phyloP scores from a whole-genome alignment of 23 red algal genomes.

The Gracilaria caudata region DNA sequence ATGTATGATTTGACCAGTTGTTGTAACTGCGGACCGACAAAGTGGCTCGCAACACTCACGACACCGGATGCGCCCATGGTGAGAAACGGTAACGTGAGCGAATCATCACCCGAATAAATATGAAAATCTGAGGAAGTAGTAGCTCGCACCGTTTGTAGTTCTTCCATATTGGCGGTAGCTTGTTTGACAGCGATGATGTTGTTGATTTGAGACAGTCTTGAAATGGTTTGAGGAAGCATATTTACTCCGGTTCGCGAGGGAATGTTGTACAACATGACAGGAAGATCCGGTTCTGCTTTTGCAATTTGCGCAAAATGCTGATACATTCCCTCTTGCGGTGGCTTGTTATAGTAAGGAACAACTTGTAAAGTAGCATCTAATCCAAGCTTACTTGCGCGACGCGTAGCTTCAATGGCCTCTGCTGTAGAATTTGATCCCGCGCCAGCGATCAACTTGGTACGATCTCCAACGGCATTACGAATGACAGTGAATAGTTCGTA shows the following conservation, averaged over 20 bases:
- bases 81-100: slow-evolving; percentile 87
- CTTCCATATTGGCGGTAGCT: slow-evolving; percentile 83
- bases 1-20: slow-evolving; percentile 70
- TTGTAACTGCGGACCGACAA: slow-evolving; percentile 88
- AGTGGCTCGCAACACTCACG: slow-evolving; percentile 94
- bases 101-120: slow-evolving; percentile 96
- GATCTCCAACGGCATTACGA: slow-evolving; percentile 73
- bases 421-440: slow-evolving; percentile 96
- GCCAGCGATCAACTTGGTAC: slow-evolving; percentile 89
- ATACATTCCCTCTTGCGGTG: slow-evolving; percentile 95
- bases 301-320: slow-evolving; percentile 93
- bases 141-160: slow-evolving; percentile 77
- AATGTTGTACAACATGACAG: slow-evolving; percentile 99
- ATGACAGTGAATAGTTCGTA: slow-evolving; percentile 98
- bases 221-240: slow-evolving; percentile 84
- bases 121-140: slow-evolving; percentile 76
- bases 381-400: slow-evolving; percentile 78
- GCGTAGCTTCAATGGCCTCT: slow-evolving; percentile 95
- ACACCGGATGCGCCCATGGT: slow-evolving; percentile 89
- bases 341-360: slow-evolving; percentile 99
- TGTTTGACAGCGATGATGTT: slow-evolving; percentile 97
- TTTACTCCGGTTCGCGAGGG: slow-evolving; percentile 88
- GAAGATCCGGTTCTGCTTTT: slow-evolving; percentile 88
- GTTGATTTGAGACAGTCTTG: slow-evolving; percentile 64
- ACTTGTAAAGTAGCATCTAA: slow-evolving; percentile 97